These are phyloP conservation scores for Leucocoprinus birnbaumii DNA, from an alignment of 768 basidiomycete genomes.

Conservation along the genomic window DNA sequence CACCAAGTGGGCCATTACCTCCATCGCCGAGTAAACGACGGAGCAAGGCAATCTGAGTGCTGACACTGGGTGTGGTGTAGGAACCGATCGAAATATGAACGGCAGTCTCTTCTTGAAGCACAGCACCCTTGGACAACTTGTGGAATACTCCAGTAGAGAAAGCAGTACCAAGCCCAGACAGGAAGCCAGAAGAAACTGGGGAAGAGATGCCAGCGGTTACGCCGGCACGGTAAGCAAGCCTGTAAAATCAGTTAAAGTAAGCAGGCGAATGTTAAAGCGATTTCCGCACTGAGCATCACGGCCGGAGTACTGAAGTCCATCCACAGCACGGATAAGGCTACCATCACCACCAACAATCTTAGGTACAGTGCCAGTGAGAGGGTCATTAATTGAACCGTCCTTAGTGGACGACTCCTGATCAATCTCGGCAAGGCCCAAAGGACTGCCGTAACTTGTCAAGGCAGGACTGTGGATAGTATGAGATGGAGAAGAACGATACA, in stretches of 20 bases:
- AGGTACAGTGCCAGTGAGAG: constrained; percentile 37
- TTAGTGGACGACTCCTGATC: constrained; percentile 50
- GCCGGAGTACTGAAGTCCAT: constrained; percentile 69
- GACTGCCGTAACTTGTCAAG: constrained; percentile 59
- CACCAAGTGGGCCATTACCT: constrained; percentile 35
- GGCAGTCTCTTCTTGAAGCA: constrained; percentile 57
- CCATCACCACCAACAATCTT: constrained; percentile 36
- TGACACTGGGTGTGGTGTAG: constrained; percentile 44
- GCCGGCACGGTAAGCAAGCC: constrained; percentile 62
- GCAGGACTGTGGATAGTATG: constrained; percentile 42
- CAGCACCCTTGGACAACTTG: constrained; percentile 51
- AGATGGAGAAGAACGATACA: constrained; percentile 18
- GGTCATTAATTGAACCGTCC: constrained; percentile 56
- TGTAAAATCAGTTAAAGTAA: constrained; percentile 17
- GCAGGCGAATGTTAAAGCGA: not conserved
- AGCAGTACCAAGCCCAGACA: constrained; percentile 55
- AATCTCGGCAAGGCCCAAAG: constrained; percentile 66
- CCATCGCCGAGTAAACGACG: constrained; percentile 45
- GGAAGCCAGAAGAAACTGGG: constrained; percentile 45
- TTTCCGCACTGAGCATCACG: constrained; percentile 45
- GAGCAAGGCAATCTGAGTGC: constrained; percentile 65
- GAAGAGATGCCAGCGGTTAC: constrained; percentile 61
- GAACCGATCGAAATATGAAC: constrained; percentile 57
- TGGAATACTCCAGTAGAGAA: constrained; percentile 58
- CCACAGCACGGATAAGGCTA: constrained; percentile 52